A percentile compares a stretch with the other conserved stretches of the same genome.
Evolutionary conservation across 2,329 filamentous ascomycete genomes (phyloP).

Genomic region (Hypoxylon sp.): DNA sequence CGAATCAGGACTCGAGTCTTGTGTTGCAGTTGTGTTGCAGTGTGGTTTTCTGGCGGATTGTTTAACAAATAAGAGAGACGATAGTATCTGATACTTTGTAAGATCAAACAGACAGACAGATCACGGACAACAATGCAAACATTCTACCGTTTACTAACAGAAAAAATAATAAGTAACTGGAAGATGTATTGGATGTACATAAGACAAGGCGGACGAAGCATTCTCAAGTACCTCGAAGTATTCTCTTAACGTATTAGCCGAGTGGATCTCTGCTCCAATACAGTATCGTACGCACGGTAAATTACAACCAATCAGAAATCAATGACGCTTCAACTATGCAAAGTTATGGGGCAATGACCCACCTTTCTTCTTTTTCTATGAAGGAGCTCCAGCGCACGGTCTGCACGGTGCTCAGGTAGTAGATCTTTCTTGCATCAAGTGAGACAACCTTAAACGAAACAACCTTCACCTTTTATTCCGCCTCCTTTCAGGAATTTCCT

Average conservation of each 20-base stretch:
- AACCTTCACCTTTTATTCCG: conserved; percentile 14
- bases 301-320: conserved; percentile 23
- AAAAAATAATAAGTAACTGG: not conserved
- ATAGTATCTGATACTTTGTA: not conserved
- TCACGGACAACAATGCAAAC: too few relatives aligned
- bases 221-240: not conserved
- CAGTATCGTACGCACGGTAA: conserved; percentile 22
- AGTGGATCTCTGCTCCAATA: not conserved
- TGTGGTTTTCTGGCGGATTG: too few relatives aligned
- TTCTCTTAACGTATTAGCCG: conserved; percentile 6
- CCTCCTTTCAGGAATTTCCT: conserved; percentile 3
- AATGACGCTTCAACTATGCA: conserved; percentile 36
- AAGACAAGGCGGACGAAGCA: conserved; percentile 22
- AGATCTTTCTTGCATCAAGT: conserved; percentile 34
- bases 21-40: too few relatives aligned
- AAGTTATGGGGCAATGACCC: conserved; percentile 32
- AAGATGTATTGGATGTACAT: conserved; percentile 1
- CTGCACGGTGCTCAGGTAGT: conserved; percentile 6
- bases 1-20: too few relatives aligned
- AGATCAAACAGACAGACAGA: too few relatives aligned
- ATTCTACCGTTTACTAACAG: too few relatives aligned
- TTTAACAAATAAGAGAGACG: too few relatives aligned
- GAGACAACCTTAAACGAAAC: conserved; percentile 28
- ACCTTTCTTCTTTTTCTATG: conserved; percentile 8
- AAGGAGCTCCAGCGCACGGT: not conserved